A percentile compares a stretch with the other conserved stretches of the same genome.
Evolutionary conservation across 2,329 filamentous ascomycete species (phyloP).

Genomic region (Myotisia sp.): DNA sequence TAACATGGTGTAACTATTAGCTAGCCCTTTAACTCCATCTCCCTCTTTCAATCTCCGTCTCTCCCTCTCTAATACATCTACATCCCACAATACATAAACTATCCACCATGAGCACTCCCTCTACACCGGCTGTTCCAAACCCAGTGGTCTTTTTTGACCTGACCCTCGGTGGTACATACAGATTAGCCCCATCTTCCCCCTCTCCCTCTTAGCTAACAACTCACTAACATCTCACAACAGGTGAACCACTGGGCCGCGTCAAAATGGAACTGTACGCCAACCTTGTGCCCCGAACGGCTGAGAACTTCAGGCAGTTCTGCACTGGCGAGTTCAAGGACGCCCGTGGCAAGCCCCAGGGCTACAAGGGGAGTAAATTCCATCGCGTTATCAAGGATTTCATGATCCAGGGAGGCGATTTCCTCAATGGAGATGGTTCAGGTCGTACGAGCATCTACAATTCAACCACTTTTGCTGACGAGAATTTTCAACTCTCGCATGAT

Average conservation of each 20-base stretch:
- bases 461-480: constrained; percentile 77
- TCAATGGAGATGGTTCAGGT: constrained; percentile 84
- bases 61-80: too few species aligned
- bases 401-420: constrained; percentile 93
- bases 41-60: too few species aligned
- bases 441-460: constrained; percentile 77
- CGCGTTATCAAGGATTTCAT: constrained; percentile 93
- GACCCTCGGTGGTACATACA: constrained; percentile 28
- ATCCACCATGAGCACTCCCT: too few species aligned
- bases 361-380: constrained; percentile 90
- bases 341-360: constrained; percentile 68
- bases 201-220: constrained; percentile 1
- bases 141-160: constrained; percentile 39
- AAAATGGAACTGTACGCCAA: constrained; percentile 84
- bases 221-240: constrained; percentile 39
- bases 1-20: too few species aligned
- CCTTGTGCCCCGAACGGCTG: constrained; percentile 71
- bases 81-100: too few species aligned
- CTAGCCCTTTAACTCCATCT: too few species aligned
- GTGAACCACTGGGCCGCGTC: constrained; percentile 71
- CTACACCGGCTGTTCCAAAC: constrained; percentile 6
- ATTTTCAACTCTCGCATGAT: constrained; percentile 68
- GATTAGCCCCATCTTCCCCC: neutral
- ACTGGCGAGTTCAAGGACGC: constrained; percentile 79
- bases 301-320: constrained; percentile 96